Evolutionary conservation across 2,329 filamentous ascomycete species (phyloP).

Genomic region (Talaromyces albobiverticillius): DNA sequence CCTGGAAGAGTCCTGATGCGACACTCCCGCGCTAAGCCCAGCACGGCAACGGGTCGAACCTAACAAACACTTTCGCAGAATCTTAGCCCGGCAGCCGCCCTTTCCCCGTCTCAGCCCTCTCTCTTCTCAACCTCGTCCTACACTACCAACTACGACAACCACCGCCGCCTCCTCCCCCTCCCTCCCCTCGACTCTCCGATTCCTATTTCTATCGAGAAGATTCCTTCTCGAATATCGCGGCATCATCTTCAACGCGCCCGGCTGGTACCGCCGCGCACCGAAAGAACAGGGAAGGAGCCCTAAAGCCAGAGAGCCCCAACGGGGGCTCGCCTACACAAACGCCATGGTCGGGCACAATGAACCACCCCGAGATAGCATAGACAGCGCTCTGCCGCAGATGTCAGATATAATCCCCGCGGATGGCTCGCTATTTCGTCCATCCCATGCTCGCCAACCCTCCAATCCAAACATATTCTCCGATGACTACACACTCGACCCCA

Average conservation of each 20-base stretch:
- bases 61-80: not conserved
- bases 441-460: conserved; percentile 21
- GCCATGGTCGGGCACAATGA: conserved; percentile 38
- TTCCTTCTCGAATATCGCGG: not conserved
- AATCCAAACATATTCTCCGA: conserved; percentile 49
- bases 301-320: conserved; percentile 15
- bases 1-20: too few species aligned
- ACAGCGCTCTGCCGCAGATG: conserved; percentile 8
- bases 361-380: conserved; percentile 26
- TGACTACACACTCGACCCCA: conserved; percentile 45
- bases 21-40: not conserved
- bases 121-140: not conserved
- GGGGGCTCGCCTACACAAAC: conserved; percentile 32
- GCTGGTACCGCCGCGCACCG: conserved; percentile 8
- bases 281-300: conserved; percentile 1
- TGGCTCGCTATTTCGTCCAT: conserved; percentile 13
- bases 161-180: not conserved
- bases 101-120: not conserved
- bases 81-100: not conserved
- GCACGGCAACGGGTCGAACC: not conserved
- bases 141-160: not conserved
- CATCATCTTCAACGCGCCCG: not conserved
- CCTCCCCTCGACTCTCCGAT: not conserved
- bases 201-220: not conserved
- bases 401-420: conserved; percentile 12